Evolutionary conservation across 495 filamentous ascomycete species (phyloP).

Genomic region (Wilcoxina mikolae): DNA sequence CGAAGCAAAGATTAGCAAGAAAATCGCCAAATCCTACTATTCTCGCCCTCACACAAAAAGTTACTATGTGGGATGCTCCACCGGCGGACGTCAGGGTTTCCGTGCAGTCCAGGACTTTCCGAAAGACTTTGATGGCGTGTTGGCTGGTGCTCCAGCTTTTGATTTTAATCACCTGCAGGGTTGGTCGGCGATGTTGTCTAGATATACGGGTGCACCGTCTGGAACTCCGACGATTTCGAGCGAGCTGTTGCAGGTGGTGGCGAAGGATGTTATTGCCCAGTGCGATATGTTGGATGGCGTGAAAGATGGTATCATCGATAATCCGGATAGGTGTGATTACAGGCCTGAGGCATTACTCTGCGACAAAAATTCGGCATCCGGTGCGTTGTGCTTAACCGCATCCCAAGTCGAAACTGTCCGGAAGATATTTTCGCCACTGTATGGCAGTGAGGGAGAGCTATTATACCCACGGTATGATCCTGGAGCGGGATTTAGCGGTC

Average conservation of each 20-base stretch:
- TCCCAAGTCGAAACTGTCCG: slow-evolving; percentile 42
- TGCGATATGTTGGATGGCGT: slow-evolving; percentile 52
- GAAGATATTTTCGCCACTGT: slow-evolving; percentile 41
- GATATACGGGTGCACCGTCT: not conserved
- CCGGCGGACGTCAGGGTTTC: slow-evolving; percentile 44
- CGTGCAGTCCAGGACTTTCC: slow-evolving; percentile 40
- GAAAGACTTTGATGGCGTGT: slow-evolving; percentile 50
- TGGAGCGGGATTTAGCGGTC: slow-evolving; percentile 30
- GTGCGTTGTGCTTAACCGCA: slow-evolving; percentile 39
- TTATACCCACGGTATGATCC: slow-evolving; percentile 40
- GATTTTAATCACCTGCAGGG: slow-evolving; percentile 8
- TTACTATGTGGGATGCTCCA: slow-evolving; percentile 47
- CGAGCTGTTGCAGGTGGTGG: slow-evolving; percentile 38
- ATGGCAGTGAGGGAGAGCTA: slow-evolving; percentile 37
- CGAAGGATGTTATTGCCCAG: slow-evolving; percentile 45
- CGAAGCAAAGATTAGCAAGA: slow-evolving; percentile 24
- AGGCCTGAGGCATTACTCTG: slow-evolving; percentile 42
- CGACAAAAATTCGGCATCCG: slow-evolving; percentile 23
- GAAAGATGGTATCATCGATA: slow-evolving; percentile 49
- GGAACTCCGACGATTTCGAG: slow-evolving; percentile 31
- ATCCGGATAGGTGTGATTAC: slow-evolving; percentile 44
- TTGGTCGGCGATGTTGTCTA: not conserved
- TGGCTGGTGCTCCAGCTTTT: slow-evolving; percentile 43
- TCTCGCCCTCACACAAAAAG: slow-evolving; percentile 31
- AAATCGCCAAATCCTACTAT: slow-evolving; percentile 34